Evolutionary conservation across 768 basidiomycete species (phyloP), one percentile per base, ranked within the genome.

Genomic region (Tricholoma terreum): DNA sequence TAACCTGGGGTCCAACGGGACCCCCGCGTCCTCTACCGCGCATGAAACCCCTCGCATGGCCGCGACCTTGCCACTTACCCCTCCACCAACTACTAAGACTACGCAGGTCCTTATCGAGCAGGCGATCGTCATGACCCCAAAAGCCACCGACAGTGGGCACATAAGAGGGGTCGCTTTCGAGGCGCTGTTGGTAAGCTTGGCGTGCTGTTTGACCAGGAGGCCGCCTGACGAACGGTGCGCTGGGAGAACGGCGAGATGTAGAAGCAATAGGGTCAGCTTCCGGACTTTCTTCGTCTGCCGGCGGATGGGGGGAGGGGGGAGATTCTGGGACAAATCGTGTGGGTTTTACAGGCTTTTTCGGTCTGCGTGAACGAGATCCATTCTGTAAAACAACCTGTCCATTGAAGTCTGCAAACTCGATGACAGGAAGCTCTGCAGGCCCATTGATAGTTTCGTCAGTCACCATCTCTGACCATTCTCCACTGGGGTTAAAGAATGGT

Each of bases 71-170:
- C 86, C 89, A 86, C 59, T 82, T 80, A 40, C 86, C 89, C 56
- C 90, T 79, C 92, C 92, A 94, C 92, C 91, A 94, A 1, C 84
- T 85, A 73, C 90, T 92, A 45, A 94, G 72, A 67, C 86, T 88
- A 40, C 92, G 83, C 40, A 92, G 71, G 59, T 90, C 85, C 70
- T 90, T 90, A 71, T 91, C 88, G 68, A 92, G 75, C 54, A 94
- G 75, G 48, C 94, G 86, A 69, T 96, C 94, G 70, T 97, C 94
- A 67, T 97, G 94, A 4, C 90, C 87, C 93, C 92, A 97, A 67
- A 97, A 97, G 60, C 87, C 88, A 54, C 94, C 94, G 21, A 95
- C 89, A 22, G 86, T 89, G 21, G 94, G 94, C 27, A 92, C 89
- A 69, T 87, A 94, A 2, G 92, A 90, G 1, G 94, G 94, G 68